phyloP scores from a whole-genome alignment of 495 filamentous ascomycete genomes.

The Pseudevernia furfuracea region DNA sequence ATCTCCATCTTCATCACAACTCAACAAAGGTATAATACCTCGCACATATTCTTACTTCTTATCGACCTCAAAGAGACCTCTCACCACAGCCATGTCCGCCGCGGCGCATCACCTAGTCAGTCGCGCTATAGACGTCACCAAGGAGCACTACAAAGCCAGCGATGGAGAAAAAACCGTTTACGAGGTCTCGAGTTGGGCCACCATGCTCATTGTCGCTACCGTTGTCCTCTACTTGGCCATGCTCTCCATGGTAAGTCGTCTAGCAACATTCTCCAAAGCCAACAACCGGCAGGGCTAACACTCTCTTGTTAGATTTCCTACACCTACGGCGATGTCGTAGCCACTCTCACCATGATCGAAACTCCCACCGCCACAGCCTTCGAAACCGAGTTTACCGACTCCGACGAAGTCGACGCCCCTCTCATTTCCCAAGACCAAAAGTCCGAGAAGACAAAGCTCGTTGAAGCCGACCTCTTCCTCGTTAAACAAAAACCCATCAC shows the following conservation, averaged over 20 bases:
- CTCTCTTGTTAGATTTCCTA: conserved; percentile 40
- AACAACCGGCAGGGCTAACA: conserved; percentile 3
- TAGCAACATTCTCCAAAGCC: background rate
- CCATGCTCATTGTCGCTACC: conserved; percentile 22
- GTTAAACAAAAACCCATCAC: conserved; percentile 50
- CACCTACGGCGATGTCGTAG: conserved; percentile 50
- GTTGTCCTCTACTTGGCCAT: conserved; percentile 22
- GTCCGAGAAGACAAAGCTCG: conserved; percentile 23
- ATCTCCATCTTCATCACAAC: background rate
- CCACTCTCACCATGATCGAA: conserved; percentile 56
- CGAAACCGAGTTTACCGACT: conserved; percentile 28
- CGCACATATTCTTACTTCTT: background rate
- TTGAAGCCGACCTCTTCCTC: conserved; percentile 33
- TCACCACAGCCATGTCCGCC: conserved; percentile 17
- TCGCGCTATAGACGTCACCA: conserved; percentile 23
- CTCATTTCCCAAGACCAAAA: conserved; percentile 22
- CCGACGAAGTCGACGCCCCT: conserved; percentile 30
- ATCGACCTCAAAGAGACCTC: background rate
- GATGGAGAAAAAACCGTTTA: conserved; percentile 13
- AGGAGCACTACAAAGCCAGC: conserved; percentile 17
- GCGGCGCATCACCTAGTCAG: conserved; percentile 26
- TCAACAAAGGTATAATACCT: background rate
- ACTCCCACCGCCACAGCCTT: conserved; percentile 52
- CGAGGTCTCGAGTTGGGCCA: conserved; percentile 5
- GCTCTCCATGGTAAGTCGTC: conserved; percentile 26